Evolutionary conservation across 768 basidiomycete genomes (phyloP), one percentile per base, ranked within the genome.

Genomic region (Tricholoma bakamatsutake): DNA sequence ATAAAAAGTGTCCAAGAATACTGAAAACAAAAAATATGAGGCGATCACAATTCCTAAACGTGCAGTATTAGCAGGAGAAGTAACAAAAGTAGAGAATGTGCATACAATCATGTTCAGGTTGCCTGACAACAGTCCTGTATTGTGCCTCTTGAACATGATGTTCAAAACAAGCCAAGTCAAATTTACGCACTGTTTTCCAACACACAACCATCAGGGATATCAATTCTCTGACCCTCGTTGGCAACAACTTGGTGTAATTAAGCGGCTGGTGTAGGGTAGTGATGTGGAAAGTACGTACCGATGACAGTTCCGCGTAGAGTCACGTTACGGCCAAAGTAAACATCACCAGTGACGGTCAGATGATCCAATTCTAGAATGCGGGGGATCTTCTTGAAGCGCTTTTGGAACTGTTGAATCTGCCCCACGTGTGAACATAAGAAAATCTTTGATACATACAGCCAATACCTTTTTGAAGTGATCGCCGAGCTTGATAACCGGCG

Each of bases 401-500:
- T 90, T 76, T 94, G 90, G 80, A 96, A 96, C 68, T 92, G 81
- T 62, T 83, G 82, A 57, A 91, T 88, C 86, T 86, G 57, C 37
- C 47, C 35, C 34, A 46, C 11, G 0, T n/a, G 12, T 21, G 34
- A 48, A 17, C 47, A 48, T 17, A 8, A 31, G 21, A 53, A 18
- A 34, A 43, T 37, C 10, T 49, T 40, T 40, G 12, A 40, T 27
- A 37, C n/a, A 52, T 40, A 21, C 27, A 43, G 34, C 13, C 45
- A 28, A 13, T 54, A 90, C 89, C 83, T 92, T 95, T 81, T 95
- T 97, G 84, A 98, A 97, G 69, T 90, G 89, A 70, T 94, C 92
- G 45, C 94, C 93, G 49, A 97, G 82, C 77, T 97, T 97, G 80
- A 98, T 90, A 49, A 96, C 93, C n/a, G 94, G 96, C 27, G 91